Base-by-base conservation (phyloP, 805 yeast species). In the Myxozyma vanderwaltii region DNA sequence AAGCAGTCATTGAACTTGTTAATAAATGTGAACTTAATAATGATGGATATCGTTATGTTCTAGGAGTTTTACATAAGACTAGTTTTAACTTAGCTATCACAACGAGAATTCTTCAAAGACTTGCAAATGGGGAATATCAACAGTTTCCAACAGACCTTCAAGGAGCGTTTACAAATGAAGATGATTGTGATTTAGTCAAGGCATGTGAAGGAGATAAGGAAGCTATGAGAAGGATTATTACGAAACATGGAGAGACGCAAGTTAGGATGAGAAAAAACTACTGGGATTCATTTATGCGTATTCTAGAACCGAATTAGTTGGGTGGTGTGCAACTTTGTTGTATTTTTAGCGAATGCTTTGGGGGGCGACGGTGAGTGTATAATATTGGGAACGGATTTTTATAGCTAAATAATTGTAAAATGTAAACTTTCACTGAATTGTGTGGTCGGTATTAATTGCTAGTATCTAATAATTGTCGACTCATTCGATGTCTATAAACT, bases 91-190 rank as follows among this genome's bases (percentile, higher is more conserved):
- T n/a, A n/a, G n/a, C n/a, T 27, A 21, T 51, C 39, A 31, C 33
- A 13, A 13, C 49, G 3, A 46, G 12, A 13, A 23, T 54, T 4
- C 19, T 54, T 3, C 26, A 52, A 12, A 6, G n/a, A 4, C 15
- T 48, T 6, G 24, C 23, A 3, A n/a, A 13, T 6, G 33, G 47
- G 7, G 24, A 46, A 36, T 21, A 19, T 31, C 6, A 24, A 10
- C 26, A 19, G 27, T 44, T 56, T 24, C 55, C 51, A 1, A 19
- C 15, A 3, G 27, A 58, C 10, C 31, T 53, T n/a, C 27, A 21
- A 4, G 61, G 61, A 8, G 57, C 53, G 27, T 58, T 58, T 17
- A 53, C 61, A 29, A 19, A 26, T 5, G 21, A 35, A 26, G 61
- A 58, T 36, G 61, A 58, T 31, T 39, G n/a, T 8, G 48, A 58